Evolutionary conservation across 75 land plant species (phyloP), one percentile per base, ranked within the genome.

Genomic region (Selaginella moellendorffii): DNA sequence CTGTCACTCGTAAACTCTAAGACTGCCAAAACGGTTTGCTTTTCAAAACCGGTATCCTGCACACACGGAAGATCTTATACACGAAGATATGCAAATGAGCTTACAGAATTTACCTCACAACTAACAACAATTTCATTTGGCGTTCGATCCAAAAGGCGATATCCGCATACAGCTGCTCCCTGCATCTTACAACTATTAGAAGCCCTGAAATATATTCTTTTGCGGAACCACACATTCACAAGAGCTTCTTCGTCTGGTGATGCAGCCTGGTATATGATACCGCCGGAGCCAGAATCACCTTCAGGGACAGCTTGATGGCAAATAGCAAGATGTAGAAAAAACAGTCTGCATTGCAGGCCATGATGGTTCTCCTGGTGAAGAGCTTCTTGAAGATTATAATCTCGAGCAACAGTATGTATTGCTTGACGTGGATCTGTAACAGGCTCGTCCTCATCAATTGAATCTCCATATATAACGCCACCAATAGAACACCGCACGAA

Each of bases 221-320:
- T 14, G 46, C 46, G 14, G 14, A 14, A 36, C 46, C 62, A n/a
- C 29, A 71, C 73, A 53, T 75, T 66, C 25, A 75, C 77, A 28
- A 75, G 77, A 0, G 77, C 77, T 70, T 65, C 73, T 61, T 75
- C 77, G 69, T 75, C 77, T 70, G 77, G 77, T 59, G 77, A 75
- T 19, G 77, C 29, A 1, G 73, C 30, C 30, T 70, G 68, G 27
- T 75, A 75, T 30, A 14, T 70, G 27, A 75, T 60, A 14, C 30
- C 46, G 10, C 67, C n/a, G n/a, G n/a, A n/a, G n/a, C n/a, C 73
- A 24, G 36, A 22, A 19, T 69, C 52, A 1, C 28, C 71, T 31
- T 63, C 71, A 46, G 64, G 64, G 2, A 62, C 64, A 23, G 65
- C 77, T 24, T 60, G 64, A 64, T 75, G 73, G 54, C 74, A 70